Base-by-base conservation (phyloP, 441 rosid genomes). In the Populus hybrid region DNA sequence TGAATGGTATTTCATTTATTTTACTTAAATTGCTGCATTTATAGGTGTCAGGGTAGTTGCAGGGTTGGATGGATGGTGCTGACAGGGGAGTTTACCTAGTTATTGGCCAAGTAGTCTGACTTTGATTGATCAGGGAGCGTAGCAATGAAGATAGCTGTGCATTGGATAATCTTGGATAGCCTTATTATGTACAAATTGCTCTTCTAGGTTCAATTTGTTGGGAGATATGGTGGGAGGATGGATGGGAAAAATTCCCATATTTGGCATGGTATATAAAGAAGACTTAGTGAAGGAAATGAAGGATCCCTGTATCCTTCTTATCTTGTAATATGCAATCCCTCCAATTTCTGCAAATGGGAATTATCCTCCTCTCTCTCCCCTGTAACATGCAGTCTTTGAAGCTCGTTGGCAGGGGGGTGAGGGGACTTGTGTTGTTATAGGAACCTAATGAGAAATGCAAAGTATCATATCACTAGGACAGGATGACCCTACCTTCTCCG, bases 1-100 rank as follows among this genome's bases (percentile, higher is more conserved):
- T 64, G 99, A 93, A 84, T 95, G 99, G 99, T 93, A 86, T 71
- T 32, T 24, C 35, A n/a, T 16, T 71, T 20, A 50, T 21, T 1
- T 14, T 63, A 36, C 18, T 21, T 30, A 28, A 26, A 53, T 57
- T 24, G 42, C 36, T 46, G 32, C 12, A 26, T 46, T 57, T 23
- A 10, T 71, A 30, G 38, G 23, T 11, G 10, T 23, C 24, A n/a
- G 5, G 23, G 30, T 26, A 64, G 68, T 23, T 64, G 59, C 1
- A 30, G 32, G 32, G 32, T 50, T 50, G 59, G 59, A 50, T 50
- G 59, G 59, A 3, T 3, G 11, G 16, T 42, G 59, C 59, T 50
- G 59, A 50, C 59, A 50, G 59, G n/a, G 59, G 59, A 50, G 1
- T 50, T 50, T 30, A 50, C 59, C 59, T 50, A 18, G 59, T 50